Conservation (phyloP, 208 protist genomes). For the Trypanosoma boissoni region DNA sequence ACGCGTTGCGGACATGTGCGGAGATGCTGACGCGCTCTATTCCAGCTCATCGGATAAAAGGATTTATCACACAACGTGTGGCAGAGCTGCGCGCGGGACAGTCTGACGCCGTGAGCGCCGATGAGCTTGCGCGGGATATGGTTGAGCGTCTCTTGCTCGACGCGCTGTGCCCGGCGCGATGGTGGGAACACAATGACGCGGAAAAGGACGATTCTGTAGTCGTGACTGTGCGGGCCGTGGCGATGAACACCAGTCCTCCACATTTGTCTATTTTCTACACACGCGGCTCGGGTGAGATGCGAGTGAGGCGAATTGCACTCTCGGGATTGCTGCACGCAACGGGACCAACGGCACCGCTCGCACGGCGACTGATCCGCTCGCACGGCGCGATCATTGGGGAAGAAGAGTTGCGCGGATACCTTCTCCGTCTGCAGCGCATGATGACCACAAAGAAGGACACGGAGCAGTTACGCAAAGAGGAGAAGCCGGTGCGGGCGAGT, state of each 20-base stretch:
- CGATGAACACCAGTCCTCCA: conserved; percentile 34
- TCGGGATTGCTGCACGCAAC: conserved; percentile 20
- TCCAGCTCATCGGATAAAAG: conserved; percentile 24
- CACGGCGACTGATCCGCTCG: conserved; percentile 44
- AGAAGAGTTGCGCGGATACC: conserved; percentile 45
- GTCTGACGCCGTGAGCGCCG: conserved; percentile 28
- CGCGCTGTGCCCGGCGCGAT: conserved; percentile 43
- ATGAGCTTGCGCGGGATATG: conserved; percentile 45
- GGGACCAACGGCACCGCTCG: conserved; percentile 42
- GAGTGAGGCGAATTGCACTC: conserved; percentile 46
- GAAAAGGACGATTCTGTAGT: not conserved
- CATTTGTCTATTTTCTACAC: conserved; percentile 64
- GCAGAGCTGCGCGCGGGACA: conserved; percentile 21
- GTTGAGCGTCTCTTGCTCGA: conserved; percentile 46
- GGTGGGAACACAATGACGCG: conserved; percentile 37
- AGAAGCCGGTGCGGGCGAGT: not conserved
- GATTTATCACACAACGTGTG: conserved; percentile 33
- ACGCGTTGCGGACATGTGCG: conserved; percentile 64
- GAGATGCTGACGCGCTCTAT: conserved; percentile 65
- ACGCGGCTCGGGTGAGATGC: conserved; percentile 7
- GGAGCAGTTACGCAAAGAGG: not conserved
- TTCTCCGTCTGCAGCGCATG: conserved; percentile 66
- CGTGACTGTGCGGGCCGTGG: conserved; percentile 26
- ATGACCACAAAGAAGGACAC: no score
- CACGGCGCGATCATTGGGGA: conserved; percentile 64